Percentiles rank a stretch among this genome's conserved stretches.
phyloP scores from a whole-genome alignment of 1,284 basidiomycete species.

The Cryptococcus amylolentus region DNA sequence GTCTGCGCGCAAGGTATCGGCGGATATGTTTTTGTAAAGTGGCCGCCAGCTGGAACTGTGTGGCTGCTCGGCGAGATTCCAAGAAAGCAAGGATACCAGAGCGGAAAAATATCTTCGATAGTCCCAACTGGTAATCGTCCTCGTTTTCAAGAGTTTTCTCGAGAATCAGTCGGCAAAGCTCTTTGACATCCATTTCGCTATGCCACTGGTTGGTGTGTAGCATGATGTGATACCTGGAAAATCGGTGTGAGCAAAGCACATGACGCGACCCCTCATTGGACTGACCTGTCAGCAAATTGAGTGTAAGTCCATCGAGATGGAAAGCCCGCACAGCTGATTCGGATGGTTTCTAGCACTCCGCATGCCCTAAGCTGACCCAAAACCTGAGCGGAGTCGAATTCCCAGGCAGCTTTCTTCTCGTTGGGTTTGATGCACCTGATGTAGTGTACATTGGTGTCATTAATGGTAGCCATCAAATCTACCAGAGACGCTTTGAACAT shows the following conservation, averaged over 20 bases:
- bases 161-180: slow-evolving; percentile 81
- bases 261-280: slow-evolving; percentile 6
- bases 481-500: slow-evolving; percentile 97
- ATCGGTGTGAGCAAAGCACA: background rate
- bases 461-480: slow-evolving; percentile 94
- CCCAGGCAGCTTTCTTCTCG: slow-evolving; percentile 94
- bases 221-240: slow-evolving; percentile 88
- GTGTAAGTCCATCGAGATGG: slow-evolving; percentile 99
- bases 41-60: slow-evolving; percentile 86
- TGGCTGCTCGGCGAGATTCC: slow-evolving; percentile 63
- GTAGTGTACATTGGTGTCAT: slow-evolving; percentile 97
- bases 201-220: slow-evolving; percentile 80
- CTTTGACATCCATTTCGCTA: slow-evolving; percentile 66
- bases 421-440: slow-evolving; percentile 99
- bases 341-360: slow-evolving; percentile 98
- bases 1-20: slow-evolving; percentile 74
- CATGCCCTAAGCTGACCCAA: slow-evolving; percentile 93
- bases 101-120: slow-evolving; percentile 99
- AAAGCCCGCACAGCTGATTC: slow-evolving; percentile 98
- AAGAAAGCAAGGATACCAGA: slow-evolving; percentile 98
- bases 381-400: slow-evolving; percentile 93
- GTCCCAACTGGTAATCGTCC: slow-evolving; percentile 94
- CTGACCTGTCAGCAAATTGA: slow-evolving; percentile 95
- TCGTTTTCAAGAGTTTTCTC: slow-evolving; percentile 82
- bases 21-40: slow-evolving; percentile 97